These are phyloP conservation scores for Pinus tabuliformis DNA, from an alignment of 75 land plant genomes.

Conservation along the genomic window DNA sequence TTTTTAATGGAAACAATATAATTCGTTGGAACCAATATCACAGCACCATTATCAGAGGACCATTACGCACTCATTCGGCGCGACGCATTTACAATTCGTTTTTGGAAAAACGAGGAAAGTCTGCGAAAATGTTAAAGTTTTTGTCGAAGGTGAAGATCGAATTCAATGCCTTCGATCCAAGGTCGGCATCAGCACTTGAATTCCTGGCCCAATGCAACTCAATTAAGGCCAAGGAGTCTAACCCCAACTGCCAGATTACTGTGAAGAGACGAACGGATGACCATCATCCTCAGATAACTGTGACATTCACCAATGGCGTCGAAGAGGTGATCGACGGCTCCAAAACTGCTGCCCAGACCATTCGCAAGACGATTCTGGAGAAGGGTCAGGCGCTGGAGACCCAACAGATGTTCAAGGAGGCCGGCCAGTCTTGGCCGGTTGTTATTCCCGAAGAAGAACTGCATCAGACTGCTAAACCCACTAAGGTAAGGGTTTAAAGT, in stretches of 20 bases:
- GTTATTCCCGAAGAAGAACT: constrained; percentile 77
- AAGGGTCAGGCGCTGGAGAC: constrained; percentile 81
- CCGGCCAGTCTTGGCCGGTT: constrained; percentile 86
- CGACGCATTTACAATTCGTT: no score
- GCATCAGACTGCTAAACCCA: constrained; percentile 24
- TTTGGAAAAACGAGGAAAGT: neutral
- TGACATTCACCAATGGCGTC: constrained; percentile 79
- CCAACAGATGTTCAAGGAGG: constrained; percentile 92
- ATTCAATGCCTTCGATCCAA: constrained; percentile 77
- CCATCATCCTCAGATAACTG: constrained; percentile 60
- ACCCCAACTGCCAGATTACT: constrained; percentile 70
- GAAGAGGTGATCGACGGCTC: constrained; percentile 88
- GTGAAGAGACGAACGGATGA: constrained; percentile 90
- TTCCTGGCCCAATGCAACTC: constrained; percentile 88
- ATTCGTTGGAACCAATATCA: no score
- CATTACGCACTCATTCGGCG: no score
- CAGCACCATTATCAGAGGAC: no score
- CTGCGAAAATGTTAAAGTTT: constrained; percentile 74
- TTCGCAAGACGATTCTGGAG: constrained; percentile 67
- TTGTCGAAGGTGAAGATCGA: constrained; percentile 87
- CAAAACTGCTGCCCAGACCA: constrained; percentile 54
- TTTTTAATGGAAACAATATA: no score
- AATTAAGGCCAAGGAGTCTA: constrained; percentile 74
- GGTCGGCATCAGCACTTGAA: constrained; percentile 79
- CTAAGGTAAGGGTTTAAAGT: constrained; percentile 29